These are phyloP conservation scores for Spizellomyces punctatus DNA, from an alignment of 192 early-diverging fungal genomes.

Conservation along the genomic window DNA sequence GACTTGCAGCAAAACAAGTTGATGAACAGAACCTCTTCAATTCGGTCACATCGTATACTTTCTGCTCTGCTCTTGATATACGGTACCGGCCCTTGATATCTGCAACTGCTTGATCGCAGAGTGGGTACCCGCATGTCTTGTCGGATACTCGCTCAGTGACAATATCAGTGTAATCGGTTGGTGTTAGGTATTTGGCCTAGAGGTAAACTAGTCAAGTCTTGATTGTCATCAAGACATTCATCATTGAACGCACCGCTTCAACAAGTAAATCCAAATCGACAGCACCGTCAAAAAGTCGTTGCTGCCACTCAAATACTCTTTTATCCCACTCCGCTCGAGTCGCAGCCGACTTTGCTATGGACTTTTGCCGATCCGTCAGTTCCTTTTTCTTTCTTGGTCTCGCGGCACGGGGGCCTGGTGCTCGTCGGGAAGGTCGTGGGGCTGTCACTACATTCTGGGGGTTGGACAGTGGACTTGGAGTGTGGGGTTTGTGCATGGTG, in stretches of 20 bases:
- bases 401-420: not conserved
- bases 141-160: conserved; percentile 72
- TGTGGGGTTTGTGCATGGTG: not conserved
- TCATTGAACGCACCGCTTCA: conserved; percentile 39
- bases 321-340: conserved; percentile 37
- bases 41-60: conserved; percentile 77
- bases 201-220: not conserved
- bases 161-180: conserved; percentile 67
- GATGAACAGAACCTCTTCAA: conserved; percentile 71
- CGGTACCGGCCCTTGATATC: conserved; percentile 59
- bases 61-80: conserved; percentile 70
- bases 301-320: conserved; percentile 48
- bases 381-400: not conserved
- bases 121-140: conserved; percentile 79
- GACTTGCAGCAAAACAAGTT: conserved; percentile 71
- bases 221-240: not conserved
- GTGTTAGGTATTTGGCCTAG: conserved; percentile 66
- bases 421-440: not conserved
- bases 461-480: not conserved
- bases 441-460: not conserved
- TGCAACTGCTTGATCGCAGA: conserved; percentile 60
- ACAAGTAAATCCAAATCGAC: conserved; percentile 39
- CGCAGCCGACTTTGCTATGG: not conserved
- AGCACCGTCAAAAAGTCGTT: conserved; percentile 46
- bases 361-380: not conserved